These are phyloP conservation scores for Ailanthus altissimus DNA, from an alignment of 345 rosid species.

Conservation along the genomic window DNA sequence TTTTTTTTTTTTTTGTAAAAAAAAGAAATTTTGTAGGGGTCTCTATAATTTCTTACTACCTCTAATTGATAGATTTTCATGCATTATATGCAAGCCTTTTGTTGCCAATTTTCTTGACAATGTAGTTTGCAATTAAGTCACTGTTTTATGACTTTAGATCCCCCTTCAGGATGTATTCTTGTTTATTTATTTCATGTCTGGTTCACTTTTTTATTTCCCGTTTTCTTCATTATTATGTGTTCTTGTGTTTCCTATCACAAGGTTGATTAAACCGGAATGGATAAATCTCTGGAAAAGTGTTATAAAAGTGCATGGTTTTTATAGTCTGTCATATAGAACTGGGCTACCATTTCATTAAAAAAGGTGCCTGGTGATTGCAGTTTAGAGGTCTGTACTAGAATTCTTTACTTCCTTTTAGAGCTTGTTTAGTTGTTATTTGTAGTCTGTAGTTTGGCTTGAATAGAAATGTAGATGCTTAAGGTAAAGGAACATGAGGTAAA, in stretches of 20 bases:
- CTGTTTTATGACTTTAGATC: too few species aligned
- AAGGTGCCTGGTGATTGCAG: background rate
- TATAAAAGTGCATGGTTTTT: background rate
- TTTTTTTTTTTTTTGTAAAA: background rate
- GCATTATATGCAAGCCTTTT: background rate
- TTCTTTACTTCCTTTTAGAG: background rate
- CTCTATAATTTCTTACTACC: background rate
- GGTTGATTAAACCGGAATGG: background rate
- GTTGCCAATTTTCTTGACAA: background rate
- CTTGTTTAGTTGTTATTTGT: background rate
- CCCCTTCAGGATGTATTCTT: background rate
- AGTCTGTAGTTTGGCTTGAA: constrained; percentile 1
- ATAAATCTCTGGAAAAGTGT: background rate
- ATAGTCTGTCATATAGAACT: background rate
- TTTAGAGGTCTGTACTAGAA: background rate
- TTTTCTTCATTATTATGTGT: background rate
- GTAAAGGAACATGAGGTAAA: background rate
- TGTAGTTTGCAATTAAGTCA: background rate
- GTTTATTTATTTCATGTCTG: too few species aligned
- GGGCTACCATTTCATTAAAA: too few species aligned
- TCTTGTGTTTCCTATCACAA: background rate
- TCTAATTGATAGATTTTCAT: background rate
- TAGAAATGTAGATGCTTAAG: background rate
- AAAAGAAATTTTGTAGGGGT: background rate
- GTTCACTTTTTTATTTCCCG: background rate